These are phyloP conservation scores for Cyberlindnera samutprakarnensis DNA, from an alignment of 805 yeast genomes.

Conservation along the genomic window DNA sequence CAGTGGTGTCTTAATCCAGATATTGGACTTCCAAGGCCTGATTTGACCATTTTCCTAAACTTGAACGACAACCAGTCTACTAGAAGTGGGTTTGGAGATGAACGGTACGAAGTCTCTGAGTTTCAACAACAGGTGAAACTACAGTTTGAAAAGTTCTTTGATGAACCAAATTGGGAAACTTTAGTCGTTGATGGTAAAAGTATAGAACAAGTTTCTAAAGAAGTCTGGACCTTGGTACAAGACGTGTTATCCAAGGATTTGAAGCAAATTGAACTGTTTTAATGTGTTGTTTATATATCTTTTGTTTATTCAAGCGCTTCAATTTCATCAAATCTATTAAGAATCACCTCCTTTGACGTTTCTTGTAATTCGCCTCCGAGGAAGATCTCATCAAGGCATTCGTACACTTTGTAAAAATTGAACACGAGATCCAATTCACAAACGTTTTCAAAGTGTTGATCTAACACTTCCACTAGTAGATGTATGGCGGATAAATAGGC, in stretches of 20 bases:
- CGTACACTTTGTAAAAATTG: conserved; percentile 79
- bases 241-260: conserved; percentile 3
- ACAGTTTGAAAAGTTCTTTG: conserved; percentile 45
- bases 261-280: conserved; percentile 9
- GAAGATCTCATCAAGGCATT: conserved; percentile 79
- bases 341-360: conserved; percentile 60
- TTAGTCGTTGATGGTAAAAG: conserved; percentile 53
- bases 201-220: conserved; percentile 46
- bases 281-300: not conserved
- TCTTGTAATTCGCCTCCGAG: conserved; percentile 89
- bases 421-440: conserved; percentile 88
- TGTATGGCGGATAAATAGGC: conserved; percentile 80
- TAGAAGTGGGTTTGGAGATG: conserved; percentile 92
- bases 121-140: conserved; percentile 69
- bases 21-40: conserved; percentile 80
- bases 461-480: conserved; percentile 81
- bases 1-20: conserved; percentile 84
- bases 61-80: conserved; percentile 36
- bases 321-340: conserved; percentile 56
- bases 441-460: conserved; percentile 79
- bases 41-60: conserved; percentile 69
- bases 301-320: conserved; percentile 46
- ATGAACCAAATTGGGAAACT: conserved; percentile 32
- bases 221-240: conserved; percentile 33
- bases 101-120: conserved; percentile 70